phyloP scores from a whole-genome alignment of 192 early-diverging fungal genomes.

The Coemansia sp. region DNA sequence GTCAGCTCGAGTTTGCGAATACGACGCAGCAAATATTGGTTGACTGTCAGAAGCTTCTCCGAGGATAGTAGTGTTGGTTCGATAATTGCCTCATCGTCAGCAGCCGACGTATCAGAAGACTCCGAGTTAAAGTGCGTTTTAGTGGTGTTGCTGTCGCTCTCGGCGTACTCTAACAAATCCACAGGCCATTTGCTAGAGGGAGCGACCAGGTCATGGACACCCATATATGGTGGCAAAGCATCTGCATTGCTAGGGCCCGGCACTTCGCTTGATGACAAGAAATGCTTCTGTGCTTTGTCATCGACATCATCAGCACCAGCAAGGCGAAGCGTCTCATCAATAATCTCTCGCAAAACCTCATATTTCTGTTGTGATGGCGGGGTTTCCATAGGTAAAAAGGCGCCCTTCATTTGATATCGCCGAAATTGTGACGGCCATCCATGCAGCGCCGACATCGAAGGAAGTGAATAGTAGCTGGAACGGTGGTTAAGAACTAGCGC shows the following conservation, averaged over 20 bases:
- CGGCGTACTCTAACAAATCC: slow-evolving; percentile 1
- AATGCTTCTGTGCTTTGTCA: neutral
- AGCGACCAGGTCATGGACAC: neutral
- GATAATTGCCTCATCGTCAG: slow-evolving; percentile 8
- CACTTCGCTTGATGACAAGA: neutral
- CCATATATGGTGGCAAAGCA: neutral
- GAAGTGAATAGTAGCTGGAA: neutral
- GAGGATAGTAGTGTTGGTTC: slow-evolving; percentile 5
- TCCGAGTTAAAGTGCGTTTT: slow-evolving; percentile 7
- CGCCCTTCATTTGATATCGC: neutral
- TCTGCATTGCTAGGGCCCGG: neutral
- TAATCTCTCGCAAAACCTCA: neutral
- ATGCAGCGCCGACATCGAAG: neutral
- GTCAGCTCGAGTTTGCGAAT: slow-evolving; percentile 54
- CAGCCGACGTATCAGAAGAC: slow-evolving; percentile 3
- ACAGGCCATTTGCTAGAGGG: neutral
- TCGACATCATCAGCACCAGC: neutral
- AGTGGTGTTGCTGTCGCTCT: slow-evolving; percentile 13
- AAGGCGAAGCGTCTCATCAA: neutral
- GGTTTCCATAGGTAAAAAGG: neutral
- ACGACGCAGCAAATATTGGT: slow-evolving; percentile 40
- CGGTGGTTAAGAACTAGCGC: neutral
- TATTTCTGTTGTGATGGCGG: neutral
- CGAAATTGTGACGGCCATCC: neutral
- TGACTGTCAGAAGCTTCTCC: slow-evolving; percentile 18